Percentiles rank a stretch among this genome's conserved stretches.
These are phyloP conservation scores for Penicillium cataractarum DNA, from an alignment of 495 filamentous ascomycete species.

Conservation along the genomic window DNA sequence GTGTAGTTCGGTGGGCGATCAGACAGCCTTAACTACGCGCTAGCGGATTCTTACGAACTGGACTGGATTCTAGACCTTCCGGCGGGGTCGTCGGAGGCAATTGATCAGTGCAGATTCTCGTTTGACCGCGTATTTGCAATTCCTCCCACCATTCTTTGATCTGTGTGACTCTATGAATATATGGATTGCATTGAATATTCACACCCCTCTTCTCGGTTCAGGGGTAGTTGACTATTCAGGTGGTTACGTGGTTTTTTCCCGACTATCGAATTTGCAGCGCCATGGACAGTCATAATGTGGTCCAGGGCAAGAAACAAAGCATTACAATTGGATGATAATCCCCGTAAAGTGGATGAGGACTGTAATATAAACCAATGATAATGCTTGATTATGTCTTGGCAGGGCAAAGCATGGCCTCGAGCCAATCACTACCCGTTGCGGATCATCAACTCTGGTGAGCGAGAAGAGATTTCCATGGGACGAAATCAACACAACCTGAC, in stretches of 20 bases:
- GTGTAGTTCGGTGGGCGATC: constrained; percentile 15
- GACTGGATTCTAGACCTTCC: constrained; percentile 13
- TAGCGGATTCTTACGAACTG: constrained; percentile 10
- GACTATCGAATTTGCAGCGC: constrained; percentile 13
- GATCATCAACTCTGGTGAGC: not conserved
- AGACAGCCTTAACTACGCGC: not conserved
- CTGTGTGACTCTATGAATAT: not conserved
- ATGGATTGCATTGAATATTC: not conserved
- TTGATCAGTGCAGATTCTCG: constrained; percentile 1
- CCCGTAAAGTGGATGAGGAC: not conserved
- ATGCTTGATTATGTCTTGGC: not conserved
- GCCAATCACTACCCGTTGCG: not conserved
- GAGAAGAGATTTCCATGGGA: constrained; percentile 1
- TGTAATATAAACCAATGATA: not conserved
- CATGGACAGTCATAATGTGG: constrained; percentile 6
- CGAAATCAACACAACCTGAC: not conserved
- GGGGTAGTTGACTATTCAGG: not conserved
- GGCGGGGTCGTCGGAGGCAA: not conserved
- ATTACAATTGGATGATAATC: constrained; percentile 5
- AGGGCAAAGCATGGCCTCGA: constrained; percentile 10
- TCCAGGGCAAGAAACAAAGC: constrained; percentile 15
- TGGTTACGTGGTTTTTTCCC: constrained; percentile 6
- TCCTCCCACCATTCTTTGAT: not conserved
- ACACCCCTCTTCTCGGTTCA: not conserved
- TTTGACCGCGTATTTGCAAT: not conserved